Conservation (phyloP, 1,284 basidiomycete genomes). For the Leccinum angustisporum region DNA sequence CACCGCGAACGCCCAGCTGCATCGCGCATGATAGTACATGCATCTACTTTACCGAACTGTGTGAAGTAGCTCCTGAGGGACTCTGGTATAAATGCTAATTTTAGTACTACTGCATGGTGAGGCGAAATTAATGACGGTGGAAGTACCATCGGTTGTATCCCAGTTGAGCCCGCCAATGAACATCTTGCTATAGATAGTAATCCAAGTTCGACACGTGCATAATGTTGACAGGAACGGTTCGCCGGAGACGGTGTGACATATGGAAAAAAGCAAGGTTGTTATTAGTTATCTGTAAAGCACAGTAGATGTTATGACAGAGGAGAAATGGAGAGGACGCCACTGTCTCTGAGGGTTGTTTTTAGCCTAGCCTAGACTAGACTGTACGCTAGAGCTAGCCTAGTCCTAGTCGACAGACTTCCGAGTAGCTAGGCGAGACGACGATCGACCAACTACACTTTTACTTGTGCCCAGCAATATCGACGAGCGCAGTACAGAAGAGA, state of each 20-base stretch:
- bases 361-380: slow-evolving; percentile 71
- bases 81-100: slow-evolving; percentile 51
- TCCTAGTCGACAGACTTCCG: slow-evolving; percentile 47
- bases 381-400: slow-evolving; percentile 70
- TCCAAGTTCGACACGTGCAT: slow-evolving; percentile 28
- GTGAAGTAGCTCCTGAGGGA: slow-evolving; percentile 82
- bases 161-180: slow-evolving; percentile 96
- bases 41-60: slow-evolving; percentile 89
- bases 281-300: slow-evolving; percentile 79
- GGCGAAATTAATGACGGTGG: slow-evolving; percentile 34
- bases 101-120: slow-evolving; percentile 41
- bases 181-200: slow-evolving; percentile 80
- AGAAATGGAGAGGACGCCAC: slow-evolving; percentile 67
- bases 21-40: slow-evolving; percentile 96
- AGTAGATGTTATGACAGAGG: slow-evolving; percentile 57
- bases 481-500: slow-evolving; percentile 18
- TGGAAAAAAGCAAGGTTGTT: slow-evolving; percentile 46
- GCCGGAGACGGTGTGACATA: slow-evolving; percentile 32
- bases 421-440: slow-evolving; percentile 40
- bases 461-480: slow-evolving; percentile 32
- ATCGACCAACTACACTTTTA: slow-evolving; percentile 55
- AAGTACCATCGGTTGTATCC: slow-evolving; percentile 93
- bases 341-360: slow-evolving; percentile 55
- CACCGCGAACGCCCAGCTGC: slow-evolving; percentile 86
- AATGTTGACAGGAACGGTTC: slow-evolving; percentile 37